Conservation (phyloP, 1,284 basidiomycete genomes). For the Mycosarcoma mackinlayi region DNA sequence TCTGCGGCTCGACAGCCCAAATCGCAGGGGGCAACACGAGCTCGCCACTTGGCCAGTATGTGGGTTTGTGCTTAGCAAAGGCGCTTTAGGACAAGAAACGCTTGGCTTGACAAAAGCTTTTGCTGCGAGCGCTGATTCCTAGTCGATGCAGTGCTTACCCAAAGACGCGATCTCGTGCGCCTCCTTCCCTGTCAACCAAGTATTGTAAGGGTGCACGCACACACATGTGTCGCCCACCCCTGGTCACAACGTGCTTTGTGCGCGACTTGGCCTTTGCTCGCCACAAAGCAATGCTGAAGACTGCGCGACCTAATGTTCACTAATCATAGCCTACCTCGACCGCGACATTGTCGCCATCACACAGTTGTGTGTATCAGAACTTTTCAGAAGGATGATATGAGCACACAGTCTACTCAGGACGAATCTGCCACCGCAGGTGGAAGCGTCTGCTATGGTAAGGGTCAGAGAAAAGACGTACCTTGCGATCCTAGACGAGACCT, state of each 20-base stretch:
- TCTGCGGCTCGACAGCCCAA: constrained; percentile 2
- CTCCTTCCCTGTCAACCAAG: constrained; percentile 16
- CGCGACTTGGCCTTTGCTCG: neutral
- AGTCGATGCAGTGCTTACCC: constrained; percentile 39
- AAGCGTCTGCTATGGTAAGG: constrained; percentile 15
- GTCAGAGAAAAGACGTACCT: constrained; percentile 8
- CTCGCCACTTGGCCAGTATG: constrained; percentile 24
- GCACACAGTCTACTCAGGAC: too few relatives aligned
- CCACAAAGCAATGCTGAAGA: too few relatives aligned
- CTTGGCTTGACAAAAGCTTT: neutral
- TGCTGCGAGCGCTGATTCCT: neutral
- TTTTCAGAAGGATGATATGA: neutral
- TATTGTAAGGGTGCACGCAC: too few relatives aligned
- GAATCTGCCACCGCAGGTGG: too few relatives aligned
- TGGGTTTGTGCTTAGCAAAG: too few relatives aligned
- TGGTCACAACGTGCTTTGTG: neutral
- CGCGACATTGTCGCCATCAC: too few relatives aligned
- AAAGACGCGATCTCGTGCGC: constrained; percentile 32
- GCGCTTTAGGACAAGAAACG: neutral
- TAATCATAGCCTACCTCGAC: too few relatives aligned
- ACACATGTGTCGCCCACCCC: too few relatives aligned
- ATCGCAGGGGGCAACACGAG: neutral
- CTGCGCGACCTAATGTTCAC: too few relatives aligned
- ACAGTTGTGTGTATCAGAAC: too few relatives aligned
- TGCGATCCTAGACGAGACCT: constrained; percentile 28